These are phyloP conservation scores for Punctularia strigosozonata DNA, from an alignment of 768 basidiomycete genomes.

Conservation along the genomic window DNA sequence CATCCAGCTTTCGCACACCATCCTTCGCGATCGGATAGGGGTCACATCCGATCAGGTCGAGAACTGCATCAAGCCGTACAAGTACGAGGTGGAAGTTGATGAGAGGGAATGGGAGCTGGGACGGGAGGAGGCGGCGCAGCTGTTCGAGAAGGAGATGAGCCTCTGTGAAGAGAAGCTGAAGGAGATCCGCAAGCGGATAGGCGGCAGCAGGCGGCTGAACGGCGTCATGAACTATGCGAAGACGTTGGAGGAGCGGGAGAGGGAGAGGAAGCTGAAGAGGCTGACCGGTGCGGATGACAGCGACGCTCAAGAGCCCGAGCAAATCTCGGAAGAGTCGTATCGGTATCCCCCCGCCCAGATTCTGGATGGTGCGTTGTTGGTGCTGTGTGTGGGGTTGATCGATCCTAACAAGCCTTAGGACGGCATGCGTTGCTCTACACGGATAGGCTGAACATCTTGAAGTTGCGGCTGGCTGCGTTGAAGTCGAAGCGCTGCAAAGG, in stretches of 20 bases:
- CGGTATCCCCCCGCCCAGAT: constrained; percentile 87
- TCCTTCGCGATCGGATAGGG: constrained; percentile 86
- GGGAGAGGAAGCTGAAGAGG: constrained; percentile 44
- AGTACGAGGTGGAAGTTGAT: constrained; percentile 96
- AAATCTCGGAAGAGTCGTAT: constrained; percentile 57
- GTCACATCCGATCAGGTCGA: constrained; percentile 98
- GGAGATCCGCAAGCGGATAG: constrained; percentile 82
- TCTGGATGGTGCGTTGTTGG: constrained; percentile 60
- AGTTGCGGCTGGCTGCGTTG: constrained; percentile 75
- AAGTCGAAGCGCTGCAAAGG: constrained; percentile 81
- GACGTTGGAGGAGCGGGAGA: constrained; percentile 66
- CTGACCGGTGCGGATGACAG: constrained; percentile 18
- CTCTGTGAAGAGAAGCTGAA: constrained; percentile 82
- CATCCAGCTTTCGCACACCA: constrained; percentile 84
- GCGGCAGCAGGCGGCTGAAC: constrained; percentile 71
- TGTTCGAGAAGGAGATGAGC: constrained; percentile 74
- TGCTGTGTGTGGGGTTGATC: not conserved
- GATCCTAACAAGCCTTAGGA: constrained; percentile 33
- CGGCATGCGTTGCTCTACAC: constrained; percentile 86
- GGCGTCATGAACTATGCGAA: constrained; percentile 73
- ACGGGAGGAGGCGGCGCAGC: constrained; percentile 55
- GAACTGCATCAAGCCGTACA: constrained; percentile 99
- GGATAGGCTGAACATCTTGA: constrained; percentile 73
- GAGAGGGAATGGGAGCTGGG: constrained; percentile 87
- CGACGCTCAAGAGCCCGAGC: constrained; percentile 22